phyloP scores from a whole-genome alignment of 2,329 filamentous ascomycete genomes.

The Hawksworthiomyces lignivorus region DNA sequence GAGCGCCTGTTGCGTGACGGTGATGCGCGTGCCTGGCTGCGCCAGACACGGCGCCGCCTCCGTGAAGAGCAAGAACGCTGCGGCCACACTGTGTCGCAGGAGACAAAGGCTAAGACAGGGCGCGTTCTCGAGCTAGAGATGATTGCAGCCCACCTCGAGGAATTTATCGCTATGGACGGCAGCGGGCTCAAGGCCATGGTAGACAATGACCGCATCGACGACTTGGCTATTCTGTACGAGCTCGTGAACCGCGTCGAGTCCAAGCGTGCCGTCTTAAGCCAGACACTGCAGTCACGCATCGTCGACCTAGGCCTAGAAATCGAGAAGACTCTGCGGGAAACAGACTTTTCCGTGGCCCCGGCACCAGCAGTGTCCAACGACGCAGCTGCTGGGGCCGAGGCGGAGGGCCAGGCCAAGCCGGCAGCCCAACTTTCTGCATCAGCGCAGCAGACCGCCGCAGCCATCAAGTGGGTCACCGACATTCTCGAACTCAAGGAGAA shows the following conservation, averaged over 20 bases:
- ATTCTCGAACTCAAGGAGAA: constrained; percentile 80
- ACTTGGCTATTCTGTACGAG: constrained; percentile 73
- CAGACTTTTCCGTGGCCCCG: constrained; percentile 38
- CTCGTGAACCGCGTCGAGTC: constrained; percentile 71
- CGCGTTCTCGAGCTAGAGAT: constrained; percentile 73
- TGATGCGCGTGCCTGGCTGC: constrained; percentile 76
- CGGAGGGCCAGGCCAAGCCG: constrained; percentile 24
- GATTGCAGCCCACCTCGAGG: constrained; percentile 67
- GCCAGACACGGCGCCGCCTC: constrained; percentile 65
- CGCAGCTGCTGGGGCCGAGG: background rate
- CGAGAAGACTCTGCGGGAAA: constrained; percentile 57
- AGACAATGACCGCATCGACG: constrained; percentile 73
- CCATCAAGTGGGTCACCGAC: constrained; percentile 92
- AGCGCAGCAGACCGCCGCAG: constrained; percentile 76
- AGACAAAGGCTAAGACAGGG: constrained; percentile 66
- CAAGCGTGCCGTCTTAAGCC: constrained; percentile 62
- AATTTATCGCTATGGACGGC: constrained; percentile 75
- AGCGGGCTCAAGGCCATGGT: constrained; percentile 87
- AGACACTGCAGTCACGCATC: constrained; percentile 65
- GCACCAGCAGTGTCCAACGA: constrained; percentile 34
- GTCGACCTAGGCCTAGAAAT: constrained; percentile 76
- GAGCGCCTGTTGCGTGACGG: constrained; percentile 65
- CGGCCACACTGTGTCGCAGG: constrained; percentile 66
- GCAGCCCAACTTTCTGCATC: constrained; percentile 39
- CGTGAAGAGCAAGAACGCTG: constrained; percentile 77